Percentiles rank a stretch among this genome's conserved stretches.
Conservation (phyloP, 441 rosid genomes). For the Aquilaria agallochum region DNA sequence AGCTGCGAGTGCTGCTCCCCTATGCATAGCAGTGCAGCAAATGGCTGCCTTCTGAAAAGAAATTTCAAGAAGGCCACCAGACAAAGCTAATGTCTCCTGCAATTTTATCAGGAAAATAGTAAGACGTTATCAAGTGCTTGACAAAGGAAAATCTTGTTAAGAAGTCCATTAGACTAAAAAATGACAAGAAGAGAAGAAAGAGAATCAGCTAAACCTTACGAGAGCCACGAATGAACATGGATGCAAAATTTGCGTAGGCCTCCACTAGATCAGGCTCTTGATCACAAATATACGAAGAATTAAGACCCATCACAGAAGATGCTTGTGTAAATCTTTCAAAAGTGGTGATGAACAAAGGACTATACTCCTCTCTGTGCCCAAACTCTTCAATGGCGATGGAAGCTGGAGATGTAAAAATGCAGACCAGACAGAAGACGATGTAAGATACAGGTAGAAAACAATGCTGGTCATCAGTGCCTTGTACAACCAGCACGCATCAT, state of each 20-base stretch:
- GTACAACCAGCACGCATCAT: too few species aligned
- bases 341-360: conserved; percentile 69
- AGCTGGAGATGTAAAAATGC: conserved; percentile 35
- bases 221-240: conserved; percentile 67
- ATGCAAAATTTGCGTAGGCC: conserved; percentile 91
- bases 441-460: background rate
- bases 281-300: conserved; percentile 93
- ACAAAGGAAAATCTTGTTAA: conserved; percentile 9
- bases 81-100: conserved; percentile 82
- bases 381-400: conserved; percentile 91
- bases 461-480: too few species aligned
- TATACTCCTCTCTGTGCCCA: conserved; percentile 82
- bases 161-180: conserved; percentile 3
- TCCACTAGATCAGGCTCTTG: conserved; percentile 99
- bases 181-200: background rate
- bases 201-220: conserved; percentile 56
- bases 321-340: conserved; percentile 90
- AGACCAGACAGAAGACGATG: conserved; percentile 3
- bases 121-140: conserved; percentile 5
- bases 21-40: conserved; percentile 98
- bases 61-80: conserved; percentile 78
- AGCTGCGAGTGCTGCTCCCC: conserved; percentile 96
- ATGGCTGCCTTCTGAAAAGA: conserved; percentile 98
- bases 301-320: conserved; percentile 78
- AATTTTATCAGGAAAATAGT: conserved; percentile 12